Base-by-base conservation (phyloP, 176 grass and related monocot species). In the Zoysia japonica region DNA sequence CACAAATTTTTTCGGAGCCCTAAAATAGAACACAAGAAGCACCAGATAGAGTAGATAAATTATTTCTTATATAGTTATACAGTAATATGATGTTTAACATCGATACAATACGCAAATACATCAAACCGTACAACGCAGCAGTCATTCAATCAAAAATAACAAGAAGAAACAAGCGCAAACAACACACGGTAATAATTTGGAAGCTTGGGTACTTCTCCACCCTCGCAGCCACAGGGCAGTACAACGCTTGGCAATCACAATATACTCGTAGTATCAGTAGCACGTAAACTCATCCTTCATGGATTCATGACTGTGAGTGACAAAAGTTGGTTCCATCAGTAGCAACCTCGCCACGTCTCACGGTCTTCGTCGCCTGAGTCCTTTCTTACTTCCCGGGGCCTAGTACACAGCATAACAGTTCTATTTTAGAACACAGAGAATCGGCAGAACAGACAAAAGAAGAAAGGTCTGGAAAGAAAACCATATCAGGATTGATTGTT, bases 171-270 rank as follows among this genome's bases (percentile, higher is more conserved):
- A 72, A n/a, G 15, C 17, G 41, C 15, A 52, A 7, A 61, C 3
- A 28, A 42, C 63, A 80, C 36, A 36, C n/a, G 7, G 42, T 71
- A 71, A 4, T 49, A 16, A 48, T 39, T 14, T 14, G 50, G 60
- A 70, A 50, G 44, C 60, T 38, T 51, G 67, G 82, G 87, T 71
- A 67, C 72, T 85, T 85, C 77, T 76, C 71, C 87, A 51, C 77
- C 82, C 77, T 40, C 59, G 37, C 82, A 72, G 72, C 82, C 72
- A 46, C 75, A 66, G 17, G 50, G 43, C 3, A 68, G 76, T 48
- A 71, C 41, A 13, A 66, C 4, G 10, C 51, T 54, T 43, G n/a
- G 57, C 17, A 85, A 81, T 81, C 77, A 76, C 72, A 81, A 46
- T 51, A 85, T 65, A 76, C 35, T 81, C 9, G 57, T 89, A 61